Evolutionary conservation across 2,329 filamentous ascomycete species (phyloP).

Genomic region (Malbranchea zuffiana): DNA sequence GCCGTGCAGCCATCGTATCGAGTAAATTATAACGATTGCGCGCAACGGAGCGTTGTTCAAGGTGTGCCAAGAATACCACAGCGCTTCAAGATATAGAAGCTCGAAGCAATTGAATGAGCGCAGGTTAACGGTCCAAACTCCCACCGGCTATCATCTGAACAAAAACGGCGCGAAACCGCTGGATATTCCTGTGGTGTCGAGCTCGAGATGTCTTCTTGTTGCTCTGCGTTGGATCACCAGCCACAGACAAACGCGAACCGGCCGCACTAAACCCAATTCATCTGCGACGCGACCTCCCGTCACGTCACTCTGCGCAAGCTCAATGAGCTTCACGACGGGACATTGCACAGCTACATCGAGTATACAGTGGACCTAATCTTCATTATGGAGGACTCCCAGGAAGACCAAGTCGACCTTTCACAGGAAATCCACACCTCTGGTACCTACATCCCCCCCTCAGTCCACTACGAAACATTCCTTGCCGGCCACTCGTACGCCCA

Average conservation of each 20-base stretch:
- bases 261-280: conserved; percentile 14
- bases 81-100: too few species aligned
- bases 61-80: conserved; percentile 3
- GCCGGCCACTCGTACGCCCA: conserved; percentile 59
- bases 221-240: too few species aligned
- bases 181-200: too few species aligned
- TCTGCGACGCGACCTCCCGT: conserved; percentile 3
- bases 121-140: too few species aligned
- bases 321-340: not conserved
- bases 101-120: too few species aligned
- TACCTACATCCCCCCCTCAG: conserved; percentile 57
- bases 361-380: not conserved
- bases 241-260: conserved; percentile 8
- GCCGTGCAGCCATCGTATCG: conserved; percentile 23
- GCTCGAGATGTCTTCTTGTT: too few species aligned
- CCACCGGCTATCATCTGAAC: too few species aligned
- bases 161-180: too few species aligned
- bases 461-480: conserved; percentile 48
- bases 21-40: not conserved
- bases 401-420: conserved; percentile 14
- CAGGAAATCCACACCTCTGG: conserved; percentile 28
- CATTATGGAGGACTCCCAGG: conserved; percentile 26
- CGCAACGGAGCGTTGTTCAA: not conserved
- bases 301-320: conserved; percentile 4
- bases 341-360: not conserved